phyloP scores from a whole-genome alignment of 352 stramenopile genomes.

The Pythium apleroticum region DNA sequence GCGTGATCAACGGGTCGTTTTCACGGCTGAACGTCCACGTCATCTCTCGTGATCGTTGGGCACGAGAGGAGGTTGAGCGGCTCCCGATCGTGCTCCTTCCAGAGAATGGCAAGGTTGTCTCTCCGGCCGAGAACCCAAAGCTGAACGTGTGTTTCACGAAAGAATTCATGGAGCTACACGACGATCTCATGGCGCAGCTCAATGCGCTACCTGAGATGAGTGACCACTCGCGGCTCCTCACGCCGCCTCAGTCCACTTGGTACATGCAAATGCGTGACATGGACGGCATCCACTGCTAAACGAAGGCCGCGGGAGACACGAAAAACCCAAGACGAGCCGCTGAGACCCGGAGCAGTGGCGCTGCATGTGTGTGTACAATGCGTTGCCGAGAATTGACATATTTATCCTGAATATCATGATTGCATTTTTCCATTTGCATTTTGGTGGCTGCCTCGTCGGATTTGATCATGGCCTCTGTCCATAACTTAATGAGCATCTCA shows the following conservation, averaged over 20 bases:
- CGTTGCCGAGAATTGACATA: slow-evolving; percentile 7
- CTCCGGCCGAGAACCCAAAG: slow-evolving; percentile 77
- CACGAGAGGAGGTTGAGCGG: slow-evolving; percentile 62
- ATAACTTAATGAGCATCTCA: not conserved
- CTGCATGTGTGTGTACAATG: not conserved
- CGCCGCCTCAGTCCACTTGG: slow-evolving; percentile 76
- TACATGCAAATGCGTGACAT: slow-evolving; percentile 84
- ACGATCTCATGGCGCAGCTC: slow-evolving; percentile 43
- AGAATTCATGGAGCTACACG: slow-evolving; percentile 64
- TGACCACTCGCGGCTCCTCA: slow-evolving; percentile 52
- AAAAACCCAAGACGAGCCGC: not conserved
- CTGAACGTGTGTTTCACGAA: slow-evolving; percentile 66
- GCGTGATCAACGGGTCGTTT: slow-evolving; percentile 82
- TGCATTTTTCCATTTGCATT: slow-evolving; percentile 5
- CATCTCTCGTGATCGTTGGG: slow-evolving; percentile 71
- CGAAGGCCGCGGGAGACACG: not conserved
- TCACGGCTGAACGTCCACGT: slow-evolving; percentile 73
- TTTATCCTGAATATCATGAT: slow-evolving; percentile 8
- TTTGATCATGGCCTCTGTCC: not conserved
- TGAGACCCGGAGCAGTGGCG: not conserved
- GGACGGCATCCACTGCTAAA: slow-evolving; percentile 56
- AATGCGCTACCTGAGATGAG: slow-evolving; percentile 41
- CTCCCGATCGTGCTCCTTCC: slow-evolving; percentile 73
- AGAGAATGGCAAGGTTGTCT: slow-evolving; percentile 60
- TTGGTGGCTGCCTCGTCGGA: too few relatives aligned